A percentile compares a stretch with the other conserved stretches of the same genome.
These are phyloP conservation scores for Thermochaetoides thermophila DNA, from an alignment of 495 filamentous ascomycete genomes.

Conservation along the genomic window DNA sequence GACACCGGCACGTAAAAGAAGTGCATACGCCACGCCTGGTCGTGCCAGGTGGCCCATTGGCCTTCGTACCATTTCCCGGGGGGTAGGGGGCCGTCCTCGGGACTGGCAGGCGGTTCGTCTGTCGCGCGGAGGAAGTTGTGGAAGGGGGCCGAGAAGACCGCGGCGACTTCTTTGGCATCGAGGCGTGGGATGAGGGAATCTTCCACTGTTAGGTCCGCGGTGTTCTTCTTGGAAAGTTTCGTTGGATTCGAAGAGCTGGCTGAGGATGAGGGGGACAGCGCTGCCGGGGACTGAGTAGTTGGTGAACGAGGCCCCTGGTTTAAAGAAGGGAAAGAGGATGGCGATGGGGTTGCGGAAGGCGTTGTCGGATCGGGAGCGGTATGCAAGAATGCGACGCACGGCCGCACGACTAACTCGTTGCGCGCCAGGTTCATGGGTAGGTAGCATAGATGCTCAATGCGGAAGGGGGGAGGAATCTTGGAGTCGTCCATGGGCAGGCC, in stretches of 20 bases:
- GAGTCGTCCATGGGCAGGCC: conserved; percentile 55
- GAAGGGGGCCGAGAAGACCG: conserved; percentile 79
- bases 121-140: conserved; percentile 46
- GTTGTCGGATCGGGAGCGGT: conserved; percentile 28
- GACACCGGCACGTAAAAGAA: conserved; percentile 73
- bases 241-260: neutral
- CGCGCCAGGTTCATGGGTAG: conserved; percentile 66
- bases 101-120: conserved; percentile 30
- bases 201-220: too few species aligned
- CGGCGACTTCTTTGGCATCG: conserved; percentile 74
- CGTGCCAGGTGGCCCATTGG: conserved; percentile 51
- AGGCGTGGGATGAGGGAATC: conserved; percentile 60
- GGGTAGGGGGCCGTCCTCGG: conserved; percentile 17
- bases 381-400: conserved; percentile 73
- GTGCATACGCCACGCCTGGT: conserved; percentile 58
- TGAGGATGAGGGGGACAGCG: conserved; percentile 2
- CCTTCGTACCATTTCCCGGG: conserved; percentile 54
- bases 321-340: neutral
- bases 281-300: too few species aligned
- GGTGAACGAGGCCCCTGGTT: too few species aligned
- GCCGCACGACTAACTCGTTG: conserved; percentile 68
- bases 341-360: neutral
- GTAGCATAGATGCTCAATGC: conserved; percentile 71
- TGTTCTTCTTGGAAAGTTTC: too few species aligned
- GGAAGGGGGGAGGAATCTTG: conserved; percentile 52